These are phyloP conservation scores for Leucocoprinus sp. DNA, from an alignment of 768 basidiomycete genomes.

Conservation along the genomic window DNA sequence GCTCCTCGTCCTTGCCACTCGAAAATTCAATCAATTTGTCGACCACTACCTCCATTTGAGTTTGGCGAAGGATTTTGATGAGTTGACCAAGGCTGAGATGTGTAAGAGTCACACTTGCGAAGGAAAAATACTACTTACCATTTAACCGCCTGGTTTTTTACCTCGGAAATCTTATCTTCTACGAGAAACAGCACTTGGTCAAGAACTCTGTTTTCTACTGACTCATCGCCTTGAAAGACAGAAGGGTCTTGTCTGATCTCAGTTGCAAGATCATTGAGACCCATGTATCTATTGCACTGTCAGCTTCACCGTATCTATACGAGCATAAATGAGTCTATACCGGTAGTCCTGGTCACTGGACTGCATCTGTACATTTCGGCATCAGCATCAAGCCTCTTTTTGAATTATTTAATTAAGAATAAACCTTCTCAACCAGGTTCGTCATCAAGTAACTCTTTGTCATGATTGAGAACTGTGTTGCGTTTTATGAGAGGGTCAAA, in stretches of 20 bases:
- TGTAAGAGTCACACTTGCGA: conserved; percentile 3
- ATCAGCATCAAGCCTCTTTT: neutral
- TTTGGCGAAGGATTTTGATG: conserved; percentile 80
- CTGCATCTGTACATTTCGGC: conserved; percentile 54
- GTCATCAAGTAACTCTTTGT: conserved; percentile 84
- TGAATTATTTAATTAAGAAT: neutral
- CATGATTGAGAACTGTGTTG: conserved; percentile 31
- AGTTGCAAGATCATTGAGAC: conserved; percentile 86
- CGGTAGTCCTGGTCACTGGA: conserved; percentile 88
- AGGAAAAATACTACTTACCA: conserved; percentile 45
- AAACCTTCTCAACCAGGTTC: conserved; percentile 74
- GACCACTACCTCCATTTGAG: conserved; percentile 78
- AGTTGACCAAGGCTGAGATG: conserved; percentile 71
- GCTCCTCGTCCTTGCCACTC: conserved; percentile 81
- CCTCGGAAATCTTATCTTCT: conserved; percentile 94
- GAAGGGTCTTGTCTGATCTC: conserved; percentile 76
- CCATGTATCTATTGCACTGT: conserved; percentile 74
- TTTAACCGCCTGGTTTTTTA: conserved; percentile 96
- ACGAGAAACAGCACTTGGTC: conserved; percentile 79
- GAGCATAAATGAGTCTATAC: conserved; percentile 29
- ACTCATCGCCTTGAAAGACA: conserved; percentile 78
- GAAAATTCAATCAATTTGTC: conserved; percentile 86
- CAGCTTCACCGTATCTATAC: conserved; percentile 12
- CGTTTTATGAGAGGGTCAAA: conserved; percentile 1
- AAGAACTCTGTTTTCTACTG: conserved; percentile 76